These are phyloP conservation scores for Diaporthe ampelina DNA, from an alignment of 2,329 filamentous ascomycete species.

Conservation along the genomic window DNA sequence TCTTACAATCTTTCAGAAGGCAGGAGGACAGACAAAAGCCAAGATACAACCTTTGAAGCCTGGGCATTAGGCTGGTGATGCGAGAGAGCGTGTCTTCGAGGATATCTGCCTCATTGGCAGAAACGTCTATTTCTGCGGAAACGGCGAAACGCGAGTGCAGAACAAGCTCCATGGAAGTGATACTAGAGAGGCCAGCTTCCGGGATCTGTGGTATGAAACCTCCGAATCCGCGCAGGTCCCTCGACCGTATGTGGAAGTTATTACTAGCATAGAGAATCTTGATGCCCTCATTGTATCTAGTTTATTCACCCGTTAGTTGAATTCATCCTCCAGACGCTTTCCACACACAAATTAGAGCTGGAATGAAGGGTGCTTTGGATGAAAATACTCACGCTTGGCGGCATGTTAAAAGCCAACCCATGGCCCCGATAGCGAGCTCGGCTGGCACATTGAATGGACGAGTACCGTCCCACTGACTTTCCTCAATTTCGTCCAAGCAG, in stretches of 20 bases:
- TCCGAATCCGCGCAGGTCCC: background rate
- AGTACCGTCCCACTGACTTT: background rate
- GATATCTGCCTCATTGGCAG: background rate
- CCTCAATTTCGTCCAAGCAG: background rate
- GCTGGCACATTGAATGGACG: background rate
- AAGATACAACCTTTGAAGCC: background rate
- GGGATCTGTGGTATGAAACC: background rate
- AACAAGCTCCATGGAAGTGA: background rate
- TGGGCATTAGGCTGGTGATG: background rate
- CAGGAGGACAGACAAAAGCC: background rate
- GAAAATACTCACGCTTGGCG: background rate
- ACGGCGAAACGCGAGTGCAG: background rate
- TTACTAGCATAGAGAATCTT: background rate
- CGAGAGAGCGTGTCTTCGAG: background rate
- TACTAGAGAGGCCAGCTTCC: background rate
- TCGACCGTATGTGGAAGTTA: background rate
- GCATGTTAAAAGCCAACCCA: background rate
- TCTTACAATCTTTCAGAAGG: background rate
- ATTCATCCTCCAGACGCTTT: background rate
- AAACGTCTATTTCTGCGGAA: background rate
- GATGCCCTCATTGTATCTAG: background rate
- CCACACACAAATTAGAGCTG: background rate
- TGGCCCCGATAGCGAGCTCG: background rate
- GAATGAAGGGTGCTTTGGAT: background rate
- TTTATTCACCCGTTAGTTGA: background rate